Evolutionary conservation across 1,139 yeast species (phyloP).

Genomic region (Pichia sorboxylosa): DNA sequence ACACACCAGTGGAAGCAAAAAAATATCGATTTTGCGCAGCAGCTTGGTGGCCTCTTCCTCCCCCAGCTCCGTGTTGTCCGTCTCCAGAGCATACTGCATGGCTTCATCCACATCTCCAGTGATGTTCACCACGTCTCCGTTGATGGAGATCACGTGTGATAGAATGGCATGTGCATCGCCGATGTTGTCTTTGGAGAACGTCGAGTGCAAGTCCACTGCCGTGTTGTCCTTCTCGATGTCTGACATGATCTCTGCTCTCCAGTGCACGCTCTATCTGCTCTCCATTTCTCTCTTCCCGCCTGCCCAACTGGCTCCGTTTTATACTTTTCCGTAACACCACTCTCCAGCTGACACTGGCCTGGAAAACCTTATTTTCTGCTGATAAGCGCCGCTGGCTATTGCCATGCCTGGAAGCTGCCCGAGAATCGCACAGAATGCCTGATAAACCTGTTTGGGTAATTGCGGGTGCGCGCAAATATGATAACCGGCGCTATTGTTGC

Average conservation of each 20-base stretch:
- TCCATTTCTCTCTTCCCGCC: too few species aligned
- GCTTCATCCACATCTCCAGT: constrained; percentile 26
- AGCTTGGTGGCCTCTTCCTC: constrained; percentile 25
- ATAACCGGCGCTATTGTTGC: too few species aligned
- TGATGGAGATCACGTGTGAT: constrained; percentile 25
- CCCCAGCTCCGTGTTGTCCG: constrained; percentile 18
- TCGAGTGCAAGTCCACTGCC: constrained; percentile 8
- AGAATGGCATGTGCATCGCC: constrained; percentile 20
- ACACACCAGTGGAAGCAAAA: constrained; percentile 44
- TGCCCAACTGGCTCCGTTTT: too few species aligned
- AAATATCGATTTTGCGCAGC: constrained; percentile 42
- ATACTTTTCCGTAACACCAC: too few species aligned
- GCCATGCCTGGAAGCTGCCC: too few species aligned
- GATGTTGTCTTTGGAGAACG: constrained; percentile 24
- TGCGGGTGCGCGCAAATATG: too few species aligned
- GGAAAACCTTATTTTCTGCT: too few species aligned
- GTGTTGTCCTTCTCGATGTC: constrained; percentile 11
- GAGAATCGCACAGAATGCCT: too few species aligned
- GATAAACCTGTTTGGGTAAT: too few species aligned
- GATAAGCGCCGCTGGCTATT: too few species aligned
- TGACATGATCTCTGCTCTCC: constrained; percentile 3
- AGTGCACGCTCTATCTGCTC: too few species aligned
- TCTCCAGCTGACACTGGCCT: too few species aligned
- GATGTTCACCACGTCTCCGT: constrained; percentile 24
- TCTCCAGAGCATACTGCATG: constrained; percentile 20